phyloP scores from a whole-genome alignment of 148 eudicot species.

The Arbutus unedo region DNA sequence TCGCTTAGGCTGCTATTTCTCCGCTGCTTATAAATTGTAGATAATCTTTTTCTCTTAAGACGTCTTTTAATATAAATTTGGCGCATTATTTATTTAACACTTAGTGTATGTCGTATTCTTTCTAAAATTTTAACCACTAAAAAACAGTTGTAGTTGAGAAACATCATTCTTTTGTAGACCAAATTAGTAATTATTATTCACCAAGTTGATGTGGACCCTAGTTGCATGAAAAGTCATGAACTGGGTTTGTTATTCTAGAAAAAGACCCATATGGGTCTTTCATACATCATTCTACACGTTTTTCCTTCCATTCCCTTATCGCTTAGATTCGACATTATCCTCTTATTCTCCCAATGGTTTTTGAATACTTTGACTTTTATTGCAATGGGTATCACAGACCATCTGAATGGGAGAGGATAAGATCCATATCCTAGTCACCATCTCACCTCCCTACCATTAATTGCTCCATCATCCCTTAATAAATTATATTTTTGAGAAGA shows the following conservation, averaged over 20 bases:
- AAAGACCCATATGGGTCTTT: not conserved
- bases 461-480: too few relatives aligned
- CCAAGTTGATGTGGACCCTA: not conserved
- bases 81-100: too few relatives aligned
- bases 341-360: slow-evolving; percentile 15
- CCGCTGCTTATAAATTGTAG: too few relatives aligned
- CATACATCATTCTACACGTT: not conserved
- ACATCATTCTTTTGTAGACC: not conserved
- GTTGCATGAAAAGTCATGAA: not conserved
- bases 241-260: not conserved
- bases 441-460: slow-evolving; percentile 14
- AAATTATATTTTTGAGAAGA: too few relatives aligned
- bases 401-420: slow-evolving; percentile 23
- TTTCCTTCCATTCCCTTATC: slow-evolving; percentile 23
- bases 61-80: too few relatives aligned
- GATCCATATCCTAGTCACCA: slow-evolving; percentile 40
- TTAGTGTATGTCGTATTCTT: too few relatives aligned
- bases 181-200: not conserved
- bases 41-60: too few relatives aligned
- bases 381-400: slow-evolving; percentile 1
- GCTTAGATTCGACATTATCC: slow-evolving; percentile 35
- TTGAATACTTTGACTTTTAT: slow-evolving; percentile 23
- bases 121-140: too few relatives aligned
- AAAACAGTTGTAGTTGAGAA: too few relatives aligned
- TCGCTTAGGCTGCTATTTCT: too few relatives aligned